These are phyloP conservation scores for Pythium brachiatum DNA, from an alignment of 352 stramenopile genomes.

Conservation along the genomic window DNA sequence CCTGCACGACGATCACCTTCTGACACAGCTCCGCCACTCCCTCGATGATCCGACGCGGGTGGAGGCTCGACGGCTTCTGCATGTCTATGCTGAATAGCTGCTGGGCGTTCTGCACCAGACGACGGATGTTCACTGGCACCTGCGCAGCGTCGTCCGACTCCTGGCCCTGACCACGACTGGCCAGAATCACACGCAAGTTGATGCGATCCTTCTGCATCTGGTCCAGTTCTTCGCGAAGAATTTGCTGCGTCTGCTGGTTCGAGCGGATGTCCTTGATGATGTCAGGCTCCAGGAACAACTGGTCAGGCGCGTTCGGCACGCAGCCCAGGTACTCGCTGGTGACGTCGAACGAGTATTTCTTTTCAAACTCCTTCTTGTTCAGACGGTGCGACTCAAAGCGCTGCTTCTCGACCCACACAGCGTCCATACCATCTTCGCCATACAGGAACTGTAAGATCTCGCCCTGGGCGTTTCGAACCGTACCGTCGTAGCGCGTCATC, in stretches of 20 bases:
- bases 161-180: constrained; percentile 92
- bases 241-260: constrained; percentile 92
- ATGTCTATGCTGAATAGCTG: constrained; percentile 93
- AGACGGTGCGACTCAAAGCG: constrained; percentile 88
- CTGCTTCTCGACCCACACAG: constrained; percentile 99
- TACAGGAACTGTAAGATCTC: constrained; percentile 89
- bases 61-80: constrained; percentile 90
- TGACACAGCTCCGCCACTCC: constrained; percentile 93
- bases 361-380: constrained; percentile 93
- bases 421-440: constrained; percentile 99
- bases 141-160: constrained; percentile 90
- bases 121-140: constrained; percentile 92
- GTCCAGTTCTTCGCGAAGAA: constrained; percentile 93
- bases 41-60: constrained; percentile 88
- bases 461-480: constrained; percentile 93
- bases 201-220: constrained; percentile 94
- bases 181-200: constrained; percentile 93
- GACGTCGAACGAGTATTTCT: constrained; percentile 92
- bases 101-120: constrained; percentile 97
- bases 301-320: constrained; percentile 77
- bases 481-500: constrained; percentile 98
- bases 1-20: constrained; percentile 95
- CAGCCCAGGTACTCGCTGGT: constrained; percentile 93
- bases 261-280: constrained; percentile 92
- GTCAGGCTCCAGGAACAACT: constrained; percentile 81